Evolutionary conservation across 225 moss, liverwort and hornwort species (phyloP), one percentile per base, ranked within the genome.

Genomic region (Sphagnum tenellum): DNA sequence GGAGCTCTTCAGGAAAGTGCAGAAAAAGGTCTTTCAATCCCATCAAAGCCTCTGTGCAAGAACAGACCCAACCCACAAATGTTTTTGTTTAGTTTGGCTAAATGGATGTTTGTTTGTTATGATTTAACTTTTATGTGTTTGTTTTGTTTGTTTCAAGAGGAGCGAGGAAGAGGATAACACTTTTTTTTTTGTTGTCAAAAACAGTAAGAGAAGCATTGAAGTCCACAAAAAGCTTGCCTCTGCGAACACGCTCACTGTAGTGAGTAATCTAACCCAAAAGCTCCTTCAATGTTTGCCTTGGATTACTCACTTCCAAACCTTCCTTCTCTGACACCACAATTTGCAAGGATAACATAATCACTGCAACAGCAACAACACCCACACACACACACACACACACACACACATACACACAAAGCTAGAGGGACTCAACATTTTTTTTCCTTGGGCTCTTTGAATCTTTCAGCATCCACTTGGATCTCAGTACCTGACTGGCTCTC

Each of bases 261-360:
- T 98, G 96, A 77, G 88, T 87, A 55, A 74, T 76, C 74, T 98
- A 93, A 44, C 78, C 79, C 56, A 98, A 87, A 70, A 98, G 90
- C 74, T 98, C 96, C 72, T 90, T 98, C 64, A 92, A 65, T 59
- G 89, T 93, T 71, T 90, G 92, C 71, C 76, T 90, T 71, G 92
- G 85, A 68, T 87, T 77, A 54, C 86, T 98, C 45, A 98, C 87
- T 59, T 90, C 90, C 59, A 87, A 64, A 12, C 93, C 96, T 67
- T 83, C 85, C 74, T 98, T 98, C 49, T 98, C 89, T 55, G 87
- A 82, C 7, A 81, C 87, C 45, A 98, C 70, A 69, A 83, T 98
- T 72, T 98, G 96, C 10, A 83, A 87, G 46, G 96, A 85, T 56
- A 98, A 65, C 50, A 98, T 88, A 75, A 98, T 96, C 3, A 88